phyloP scores from a whole-genome alignment of 805 yeast species.

The Suhomyces kilbournensis region DNA sequence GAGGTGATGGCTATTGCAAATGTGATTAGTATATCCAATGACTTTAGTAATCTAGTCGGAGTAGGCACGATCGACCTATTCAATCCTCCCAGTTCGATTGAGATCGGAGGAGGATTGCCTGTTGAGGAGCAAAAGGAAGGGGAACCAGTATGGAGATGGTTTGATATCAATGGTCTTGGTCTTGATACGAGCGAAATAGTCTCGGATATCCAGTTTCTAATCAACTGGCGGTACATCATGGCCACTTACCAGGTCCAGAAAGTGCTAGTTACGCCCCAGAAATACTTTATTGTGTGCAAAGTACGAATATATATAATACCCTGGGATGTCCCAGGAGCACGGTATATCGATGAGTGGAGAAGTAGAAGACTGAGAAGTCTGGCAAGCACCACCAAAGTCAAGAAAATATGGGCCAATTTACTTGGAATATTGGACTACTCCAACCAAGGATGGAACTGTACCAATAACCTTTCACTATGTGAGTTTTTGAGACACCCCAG shows the following conservation, averaged over 20 bases:
- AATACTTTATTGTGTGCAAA: background rate
- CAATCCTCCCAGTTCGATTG: slow-evolving; percentile 36
- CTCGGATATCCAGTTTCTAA: slow-evolving; percentile 42
- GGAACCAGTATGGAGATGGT: slow-evolving; percentile 49
- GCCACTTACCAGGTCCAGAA: slow-evolving; percentile 40
- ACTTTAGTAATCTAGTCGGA: slow-evolving; percentile 37
- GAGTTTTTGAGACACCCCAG: background rate
- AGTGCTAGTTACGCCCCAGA: background rate
- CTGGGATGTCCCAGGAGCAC: slow-evolving; percentile 35
- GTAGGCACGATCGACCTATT: slow-evolving; percentile 49
- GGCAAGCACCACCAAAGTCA: slow-evolving; percentile 21
- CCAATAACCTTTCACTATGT: too few relatives aligned
- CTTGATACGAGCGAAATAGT: slow-evolving; percentile 18
- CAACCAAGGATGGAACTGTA: slow-evolving; percentile 30
- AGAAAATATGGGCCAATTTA: slow-evolving; percentile 32
- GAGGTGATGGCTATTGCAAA: slow-evolving; percentile 1
- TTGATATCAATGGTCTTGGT: slow-evolving; percentile 43
- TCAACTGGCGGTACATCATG: slow-evolving; percentile 37
- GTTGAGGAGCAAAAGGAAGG: background rate
- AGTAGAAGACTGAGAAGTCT: slow-evolving; percentile 28
- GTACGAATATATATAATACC: slow-evolving; percentile 52
- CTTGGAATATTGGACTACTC: slow-evolving; percentile 44
- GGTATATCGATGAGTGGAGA: slow-evolving; percentile 36
- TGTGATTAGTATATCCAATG: slow-evolving; percentile 34
- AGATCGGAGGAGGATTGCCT: slow-evolving; percentile 1